These are phyloP conservation scores for Curvularia sp. DNA, from an alignment of 2,329 filamentous ascomycete species.

Conservation along the genomic window DNA sequence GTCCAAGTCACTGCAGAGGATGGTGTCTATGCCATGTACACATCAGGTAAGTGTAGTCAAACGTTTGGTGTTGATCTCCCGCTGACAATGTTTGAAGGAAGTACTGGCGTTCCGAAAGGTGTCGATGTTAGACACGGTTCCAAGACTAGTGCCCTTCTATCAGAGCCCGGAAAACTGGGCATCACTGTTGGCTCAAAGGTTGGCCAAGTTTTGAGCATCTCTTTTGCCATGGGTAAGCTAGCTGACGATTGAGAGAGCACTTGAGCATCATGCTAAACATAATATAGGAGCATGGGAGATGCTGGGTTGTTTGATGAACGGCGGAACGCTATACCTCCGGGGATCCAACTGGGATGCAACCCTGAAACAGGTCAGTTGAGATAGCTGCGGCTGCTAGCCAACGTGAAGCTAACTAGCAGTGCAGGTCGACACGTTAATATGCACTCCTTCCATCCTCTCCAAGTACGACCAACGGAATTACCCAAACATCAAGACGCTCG, in stretches of 20 bases:
- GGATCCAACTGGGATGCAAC: constrained; percentile 59
- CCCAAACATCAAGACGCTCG: constrained; percentile 61
- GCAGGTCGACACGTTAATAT: constrained; percentile 62
- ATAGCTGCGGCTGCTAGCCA: neutral
- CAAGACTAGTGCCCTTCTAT: constrained; percentile 61
- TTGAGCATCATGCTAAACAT: constrained; percentile 4
- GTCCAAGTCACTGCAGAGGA: constrained; percentile 28
- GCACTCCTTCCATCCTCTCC: constrained; percentile 62
- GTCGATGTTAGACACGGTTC: constrained; percentile 65
- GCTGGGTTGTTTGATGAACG: constrained; percentile 64
- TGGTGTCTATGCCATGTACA: constrained; percentile 58
- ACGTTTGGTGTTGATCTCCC: neutral
- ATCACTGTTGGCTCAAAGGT: constrained; percentile 60
- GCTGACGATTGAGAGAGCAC: neutral
- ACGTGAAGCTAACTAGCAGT: constrained; percentile 11
- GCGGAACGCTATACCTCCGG: constrained; percentile 62
- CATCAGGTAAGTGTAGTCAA: constrained; percentile 49
- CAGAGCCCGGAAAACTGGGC: constrained; percentile 60
- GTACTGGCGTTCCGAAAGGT: constrained; percentile 65
- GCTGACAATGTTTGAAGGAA: constrained; percentile 42
- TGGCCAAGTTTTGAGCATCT: constrained; percentile 64
- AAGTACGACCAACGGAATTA: constrained; percentile 58
- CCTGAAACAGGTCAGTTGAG: constrained; percentile 52
- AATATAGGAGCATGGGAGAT: constrained; percentile 65
- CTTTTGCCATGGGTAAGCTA: constrained; percentile 67